Evolutionary conservation across 345 rosid species (phyloP).

Genomic region (Gossypium raimondii): DNA sequence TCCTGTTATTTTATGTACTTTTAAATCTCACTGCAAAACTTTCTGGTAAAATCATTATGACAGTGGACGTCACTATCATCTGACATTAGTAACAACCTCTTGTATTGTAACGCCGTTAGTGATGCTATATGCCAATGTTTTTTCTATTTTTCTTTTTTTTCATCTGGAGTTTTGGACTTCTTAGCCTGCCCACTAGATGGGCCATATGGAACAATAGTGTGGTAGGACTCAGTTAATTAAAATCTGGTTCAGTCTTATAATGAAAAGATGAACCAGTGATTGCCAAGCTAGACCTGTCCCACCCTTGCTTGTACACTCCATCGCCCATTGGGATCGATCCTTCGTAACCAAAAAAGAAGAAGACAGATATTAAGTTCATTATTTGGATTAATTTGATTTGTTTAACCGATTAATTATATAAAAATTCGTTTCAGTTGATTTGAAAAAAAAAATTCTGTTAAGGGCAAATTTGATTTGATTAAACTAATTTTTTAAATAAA

Average conservation of each 20-base stretch:
- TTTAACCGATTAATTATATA: too few relatives aligned
- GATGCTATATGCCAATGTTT: not conserved
- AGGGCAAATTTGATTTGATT: too few relatives aligned
- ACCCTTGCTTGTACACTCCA: not conserved
- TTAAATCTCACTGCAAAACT: not conserved
- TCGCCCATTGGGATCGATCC: slow-evolving; percentile 16
- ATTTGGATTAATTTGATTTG: too few relatives aligned
- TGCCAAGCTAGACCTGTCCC: slow-evolving; percentile 30
- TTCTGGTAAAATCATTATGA: not conserved
- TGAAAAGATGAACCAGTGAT: slow-evolving; percentile 29
- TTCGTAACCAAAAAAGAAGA: not conserved
- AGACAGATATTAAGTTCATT: too few relatives aligned
- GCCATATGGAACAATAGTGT: slow-evolving; percentile 11
- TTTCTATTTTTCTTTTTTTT: not conserved
- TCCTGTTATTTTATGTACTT: too few relatives aligned
- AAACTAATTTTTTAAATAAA: too few relatives aligned
- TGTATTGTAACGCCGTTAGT: not conserved
- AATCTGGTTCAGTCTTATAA: slow-evolving; percentile 26
- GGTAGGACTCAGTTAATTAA: slow-evolving; percentile 30
- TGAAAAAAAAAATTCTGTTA: too few relatives aligned
- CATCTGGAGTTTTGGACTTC: too few relatives aligned
- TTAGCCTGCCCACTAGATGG: not conserved
- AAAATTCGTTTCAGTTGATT: too few relatives aligned
- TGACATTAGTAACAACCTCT: not conserved
- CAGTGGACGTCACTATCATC: slow-evolving; percentile 2